Percentiles rank a stretch among this genome's conserved stretches.
Evolutionary conservation across 148 eudicot species (phyloP).

Genomic region (Rhododendron ovatum): DNA sequence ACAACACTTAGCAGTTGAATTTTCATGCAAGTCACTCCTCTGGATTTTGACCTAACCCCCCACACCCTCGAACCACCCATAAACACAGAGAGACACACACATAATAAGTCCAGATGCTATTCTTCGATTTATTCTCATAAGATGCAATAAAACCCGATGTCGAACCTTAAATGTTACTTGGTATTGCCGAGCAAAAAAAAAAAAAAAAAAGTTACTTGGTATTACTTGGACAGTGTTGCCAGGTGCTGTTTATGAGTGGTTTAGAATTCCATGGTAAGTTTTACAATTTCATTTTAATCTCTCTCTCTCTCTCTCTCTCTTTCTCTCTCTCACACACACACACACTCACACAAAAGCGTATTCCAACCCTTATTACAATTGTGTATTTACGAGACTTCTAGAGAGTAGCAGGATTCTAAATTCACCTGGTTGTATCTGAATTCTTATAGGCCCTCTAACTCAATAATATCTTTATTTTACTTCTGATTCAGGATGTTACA

Average conservation of each 20-base stretch:
- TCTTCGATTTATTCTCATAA: neutral
- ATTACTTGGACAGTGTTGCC: too few relatives aligned
- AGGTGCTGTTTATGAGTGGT: too few relatives aligned
- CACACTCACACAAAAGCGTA: neutral
- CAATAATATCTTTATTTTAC: conserved; percentile 1
- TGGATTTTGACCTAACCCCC: neutral
- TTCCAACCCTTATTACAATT: neutral
- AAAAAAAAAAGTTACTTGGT: neutral
- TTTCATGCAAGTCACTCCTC: neutral
- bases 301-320: neutral
- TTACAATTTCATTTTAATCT: too few relatives aligned
- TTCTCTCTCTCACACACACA: neutral
- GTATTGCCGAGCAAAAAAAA: too few relatives aligned
- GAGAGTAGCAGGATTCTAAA: neutral
- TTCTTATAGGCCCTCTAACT: neutral
- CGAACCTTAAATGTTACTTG: neutral
- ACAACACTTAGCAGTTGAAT: neutral
- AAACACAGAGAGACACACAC: neutral
- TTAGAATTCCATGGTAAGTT: too few relatives aligned
- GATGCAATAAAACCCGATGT: neutral
- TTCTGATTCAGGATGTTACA: conserved; percentile 81
- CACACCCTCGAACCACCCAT: neutral
- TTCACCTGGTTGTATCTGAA: neutral
- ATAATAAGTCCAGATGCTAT: neutral
- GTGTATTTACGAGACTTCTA: neutral